A percentile compares a stretch with the other conserved stretches of the same genome.
Evolutionary conservation across 208 protist genomes (phyloP).

Genomic region (Leptomonas pyrrhocoris): DNA sequence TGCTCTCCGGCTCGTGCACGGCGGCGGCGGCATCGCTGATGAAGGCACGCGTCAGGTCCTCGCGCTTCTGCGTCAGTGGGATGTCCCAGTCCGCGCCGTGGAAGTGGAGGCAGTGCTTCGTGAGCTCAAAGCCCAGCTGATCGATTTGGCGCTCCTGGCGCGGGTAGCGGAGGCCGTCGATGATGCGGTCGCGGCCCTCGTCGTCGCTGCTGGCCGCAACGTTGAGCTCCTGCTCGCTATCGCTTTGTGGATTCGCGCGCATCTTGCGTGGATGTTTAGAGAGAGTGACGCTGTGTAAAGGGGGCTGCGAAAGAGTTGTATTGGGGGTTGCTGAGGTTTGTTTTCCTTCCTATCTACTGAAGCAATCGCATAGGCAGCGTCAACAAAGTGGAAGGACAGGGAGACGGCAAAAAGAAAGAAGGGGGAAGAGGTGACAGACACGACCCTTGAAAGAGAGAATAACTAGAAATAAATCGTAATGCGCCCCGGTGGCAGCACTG

Average conservation of each 20-base stretch:
- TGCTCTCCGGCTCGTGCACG: constrained; percentile 46
- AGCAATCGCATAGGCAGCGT: no score
- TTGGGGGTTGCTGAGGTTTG: no score
- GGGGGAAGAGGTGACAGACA: no score
- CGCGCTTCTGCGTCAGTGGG: constrained; percentile 53
- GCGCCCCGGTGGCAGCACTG: no score
- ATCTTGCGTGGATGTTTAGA: constrained; percentile 1
- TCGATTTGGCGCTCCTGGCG: constrained; percentile 63
- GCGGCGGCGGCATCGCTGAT: constrained; percentile 50
- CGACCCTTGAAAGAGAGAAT: no score
- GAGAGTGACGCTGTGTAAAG: neutral
- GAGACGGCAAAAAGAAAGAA: no score
- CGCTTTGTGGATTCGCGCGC: constrained; percentile 9
- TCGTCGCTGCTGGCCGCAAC: constrained; percentile 33
- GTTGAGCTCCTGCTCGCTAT: constrained; percentile 18
- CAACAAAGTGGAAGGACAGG: no score
- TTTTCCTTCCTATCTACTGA: no score
- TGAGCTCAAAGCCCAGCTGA: constrained; percentile 63
- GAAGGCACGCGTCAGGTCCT: constrained; percentile 60
- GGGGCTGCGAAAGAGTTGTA: neutral
- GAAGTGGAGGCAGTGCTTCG: constrained; percentile 69
- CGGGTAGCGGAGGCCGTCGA: constrained; percentile 70
- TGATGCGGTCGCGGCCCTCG: constrained; percentile 51
- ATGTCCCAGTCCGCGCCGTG: constrained; percentile 75
- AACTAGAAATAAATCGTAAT: no score